Evolutionary conservation across 805 yeast genomes (phyloP), one percentile per base, ranked within the genome.

Genomic region (Cyberlindnera suaveolens): DNA sequence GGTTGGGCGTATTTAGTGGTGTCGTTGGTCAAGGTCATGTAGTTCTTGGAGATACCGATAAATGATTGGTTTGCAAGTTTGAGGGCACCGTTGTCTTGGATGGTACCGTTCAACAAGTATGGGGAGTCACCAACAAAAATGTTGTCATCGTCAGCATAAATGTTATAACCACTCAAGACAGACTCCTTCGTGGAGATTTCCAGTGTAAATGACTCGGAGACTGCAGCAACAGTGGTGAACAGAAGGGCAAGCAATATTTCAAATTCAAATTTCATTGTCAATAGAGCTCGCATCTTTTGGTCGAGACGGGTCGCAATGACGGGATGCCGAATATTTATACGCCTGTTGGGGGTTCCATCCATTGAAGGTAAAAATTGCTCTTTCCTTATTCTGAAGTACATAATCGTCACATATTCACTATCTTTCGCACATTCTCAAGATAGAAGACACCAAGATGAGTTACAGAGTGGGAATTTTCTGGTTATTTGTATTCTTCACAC

Each of bases 21-120:
- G 15, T 34, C 23, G 31, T 40, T 34, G 8, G 43, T 36, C 10
- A 39, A 6, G 14, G 43, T 45, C 20, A 47, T 40, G 42, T 47
- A 47, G 38, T 47, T 40, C 27, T 31, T 35, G 11, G 38, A 31
- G 16, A 45, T 40, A 9, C 48, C 48, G 16, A 44, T 17, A 34
- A 34, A 40, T 5, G 41, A 29, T 11, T 27, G 30, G 16, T 16
- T 26, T 2, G 40, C 14, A 6, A 44, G 18, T 3, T 27, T 18
- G 8, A 44, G 26, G 1, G 43, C 34, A 17, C 47, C 47, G 20
- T 39, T 39, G 15, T 36, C 33, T n/a, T 40, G 43, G 13, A 44
- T 34, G 4, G 43, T 6, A 3, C 47, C 47, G 3, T 23, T 17
- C 3, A 44, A 16, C 5, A 20, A 3, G 15, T 39, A 31, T 6